Conservation (phyloP, 208 protist genomes). For the Trypanosoma scelopori region DNA sequence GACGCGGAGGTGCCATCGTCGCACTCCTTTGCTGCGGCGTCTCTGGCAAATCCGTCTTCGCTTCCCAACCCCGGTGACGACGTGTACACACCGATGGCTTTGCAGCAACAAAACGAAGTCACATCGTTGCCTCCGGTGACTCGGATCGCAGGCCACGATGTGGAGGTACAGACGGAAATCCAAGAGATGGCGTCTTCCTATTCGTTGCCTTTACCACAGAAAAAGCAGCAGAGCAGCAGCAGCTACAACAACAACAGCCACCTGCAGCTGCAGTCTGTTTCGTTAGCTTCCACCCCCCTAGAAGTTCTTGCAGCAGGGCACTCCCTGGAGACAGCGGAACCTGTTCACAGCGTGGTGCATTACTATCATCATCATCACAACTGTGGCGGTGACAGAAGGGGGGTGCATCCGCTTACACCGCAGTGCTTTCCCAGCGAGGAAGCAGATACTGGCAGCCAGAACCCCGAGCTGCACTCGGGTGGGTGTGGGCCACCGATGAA, state of each 20-base stretch:
- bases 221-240: background rate
- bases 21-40: background rate
- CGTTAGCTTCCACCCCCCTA: constrained; percentile 6
- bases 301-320: constrained; percentile 10
- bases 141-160: background rate
- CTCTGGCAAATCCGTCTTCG: background rate
- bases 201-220: background rate
- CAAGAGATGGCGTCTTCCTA: background rate
- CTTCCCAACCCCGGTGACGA: background rate
- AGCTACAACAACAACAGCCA: background rate
- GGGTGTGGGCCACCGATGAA: background rate
- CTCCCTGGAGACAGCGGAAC: background rate
- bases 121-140: background rate
- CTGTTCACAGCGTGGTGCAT: constrained; percentile 10
- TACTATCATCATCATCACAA: constrained; percentile 23
- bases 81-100: background rate
- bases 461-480: background rate
- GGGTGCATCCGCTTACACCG: background rate
- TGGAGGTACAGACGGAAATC: background rate
- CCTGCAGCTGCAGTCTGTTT: background rate
- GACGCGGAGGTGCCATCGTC: background rate
- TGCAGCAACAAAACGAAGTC: background rate
- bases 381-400: background rate
- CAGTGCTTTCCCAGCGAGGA: background rate
- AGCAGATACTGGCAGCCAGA: background rate